Evolutionary conservation across 331 rosid species (phyloP), one percentile per base, ranked within the genome.

Genomic region (Saraca asoca): DNA sequence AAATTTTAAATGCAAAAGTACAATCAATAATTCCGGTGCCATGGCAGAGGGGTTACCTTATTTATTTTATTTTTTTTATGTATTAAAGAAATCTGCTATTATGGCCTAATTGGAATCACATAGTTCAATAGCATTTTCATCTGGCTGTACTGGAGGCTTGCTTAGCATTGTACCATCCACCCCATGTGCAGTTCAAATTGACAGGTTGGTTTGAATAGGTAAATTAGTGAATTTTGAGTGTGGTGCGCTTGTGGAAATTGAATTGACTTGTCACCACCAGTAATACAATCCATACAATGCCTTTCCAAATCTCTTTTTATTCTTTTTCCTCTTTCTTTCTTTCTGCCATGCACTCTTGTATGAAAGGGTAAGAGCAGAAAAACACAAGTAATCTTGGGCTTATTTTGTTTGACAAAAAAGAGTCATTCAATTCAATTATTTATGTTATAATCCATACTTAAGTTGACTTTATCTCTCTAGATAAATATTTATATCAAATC

Each of bases 201-300:
- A 70, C 64, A 19, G 49, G 55, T 64, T 9, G 31, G 58, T 57
- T 64, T n/a, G 11, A 24, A 7, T 6, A 10, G 41, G 16, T 66
- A 72, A 72, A 42, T 9, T 38, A 60, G 50, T 45, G 34, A 37
- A 5, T 44, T 72, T 58, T 66, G 5, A 45, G 33, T 0, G 11
- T 15, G 49, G 45, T 15, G 6, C 1, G 13, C 14, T 44, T 24
- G 77, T 57, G 69, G 71, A 74, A 68, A 76, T 42, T 48, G 55
- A 75, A 69, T 72, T 74, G 78, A 74, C 78, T 77, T 78, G 58
- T 74, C 80, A 67, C 61, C 39, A 68, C 55, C 39, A 9, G 20
- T 76, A 79, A 81, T 79, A 74, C 82, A 69, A 77, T 82, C 85
- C 90, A 77, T 62, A 48, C 45, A 74, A 76, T 17, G 78, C 74